These are phyloP conservation scores for Helenozyma rhizophorensis DNA, from an alignment of 805 yeast genomes.

Conservation along the genomic window DNA sequence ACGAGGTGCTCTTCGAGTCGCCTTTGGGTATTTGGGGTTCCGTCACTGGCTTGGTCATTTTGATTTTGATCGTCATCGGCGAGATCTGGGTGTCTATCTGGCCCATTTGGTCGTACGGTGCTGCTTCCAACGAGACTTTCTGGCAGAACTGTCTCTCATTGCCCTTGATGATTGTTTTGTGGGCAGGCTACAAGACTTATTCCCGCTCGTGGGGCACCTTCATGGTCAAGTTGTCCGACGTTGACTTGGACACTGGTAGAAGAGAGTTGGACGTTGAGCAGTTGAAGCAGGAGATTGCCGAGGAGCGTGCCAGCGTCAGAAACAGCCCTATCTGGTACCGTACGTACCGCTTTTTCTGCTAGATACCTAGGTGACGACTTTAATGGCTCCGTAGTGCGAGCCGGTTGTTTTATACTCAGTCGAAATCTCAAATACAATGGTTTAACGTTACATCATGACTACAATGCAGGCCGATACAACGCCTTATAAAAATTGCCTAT, in stretches of 20 bases:
- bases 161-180: constrained; percentile 40
- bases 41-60: constrained; percentile 25
- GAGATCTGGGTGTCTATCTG: constrained; percentile 38
- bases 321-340: constrained; percentile 23
- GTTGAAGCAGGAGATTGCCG: constrained; percentile 34
- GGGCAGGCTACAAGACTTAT: constrained; percentile 39
- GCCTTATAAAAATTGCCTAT: no score
- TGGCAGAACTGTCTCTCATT: constrained; percentile 47
- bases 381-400: no score
- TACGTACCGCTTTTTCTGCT: constrained; percentile 29
- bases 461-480: no score
- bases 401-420: no score
- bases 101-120: constrained; percentile 27
- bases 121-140: constrained; percentile 27
- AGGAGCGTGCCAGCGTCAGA: constrained; percentile 25
- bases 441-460: no score
- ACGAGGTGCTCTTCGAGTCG: constrained; percentile 33
- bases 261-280: constrained; percentile 31
- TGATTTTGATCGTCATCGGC: constrained; percentile 30
- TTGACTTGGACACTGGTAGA: constrained; percentile 63
- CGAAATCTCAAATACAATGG: no score
- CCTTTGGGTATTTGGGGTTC: constrained; percentile 37
- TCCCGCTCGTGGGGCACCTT: constrained; percentile 25
- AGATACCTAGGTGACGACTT: neutral
- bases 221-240: constrained; percentile 41